Base-by-base conservation (phyloP, 805 yeast species). In the Ogataea neopini region DNA sequence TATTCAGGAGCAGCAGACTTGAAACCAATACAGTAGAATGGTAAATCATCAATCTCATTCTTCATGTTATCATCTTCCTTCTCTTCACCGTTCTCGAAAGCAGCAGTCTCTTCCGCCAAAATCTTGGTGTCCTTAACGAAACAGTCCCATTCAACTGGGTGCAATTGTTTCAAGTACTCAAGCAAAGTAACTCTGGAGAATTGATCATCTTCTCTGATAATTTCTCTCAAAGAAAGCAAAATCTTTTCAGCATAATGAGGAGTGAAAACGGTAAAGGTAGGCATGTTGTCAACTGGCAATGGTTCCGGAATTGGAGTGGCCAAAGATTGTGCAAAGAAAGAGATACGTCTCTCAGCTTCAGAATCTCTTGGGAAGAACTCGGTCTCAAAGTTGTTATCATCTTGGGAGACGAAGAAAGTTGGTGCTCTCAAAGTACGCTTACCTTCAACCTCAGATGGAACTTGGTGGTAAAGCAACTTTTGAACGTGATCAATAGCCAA, bases 271-370 rank as follows among this genome's bases (percentile, higher is more conserved):
- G 99, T 91, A 71, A 94, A 94, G 10, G 98, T 92, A 56, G 99
- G 99, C 99, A 94, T 94, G 77, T 92, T 92, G 72, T 94, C 99
- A 59, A 95, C 98, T 37, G 99, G 99, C 66, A 94, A 77, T 53
- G 99, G 98, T 74, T 94, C 99, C 54, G 97, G 96, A 61, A 94
- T 91, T 59, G 99, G 99, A 50, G 99, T 94, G 44, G 99, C 95
- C 71, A 94, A 78, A 9, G 98, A 91, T 73, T 94, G 99, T 50
- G 99, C 99, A 75, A 94, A 94, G 86, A 95, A 94, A 50, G 97
- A 88, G 61, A 94, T 91, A 80, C 99, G 94, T 78, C 99, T 91
- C 76, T 95, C 99, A 55, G 99, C 99, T 73, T 94, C 99, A 38
- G 97, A 89, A 71, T 92, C 83, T 63, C 84, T 79, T 60, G 99